Conservation (phyloP, 176 grass and related monocot species). For the Lolium multiflorum region DNA sequence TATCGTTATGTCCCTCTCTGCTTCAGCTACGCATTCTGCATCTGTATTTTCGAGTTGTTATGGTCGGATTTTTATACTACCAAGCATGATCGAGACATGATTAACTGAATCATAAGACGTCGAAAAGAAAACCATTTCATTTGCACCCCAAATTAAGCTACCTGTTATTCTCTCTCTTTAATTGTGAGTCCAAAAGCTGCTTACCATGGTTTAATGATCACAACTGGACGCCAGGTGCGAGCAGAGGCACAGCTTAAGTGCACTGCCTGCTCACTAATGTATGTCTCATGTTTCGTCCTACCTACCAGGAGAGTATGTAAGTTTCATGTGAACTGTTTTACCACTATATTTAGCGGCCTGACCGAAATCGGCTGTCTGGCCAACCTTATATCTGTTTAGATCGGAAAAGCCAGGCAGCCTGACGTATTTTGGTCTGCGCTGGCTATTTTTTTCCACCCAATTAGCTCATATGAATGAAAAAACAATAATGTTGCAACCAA, state of each 20-base stretch:
- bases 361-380: too few relatives aligned
- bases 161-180: too few relatives aligned
- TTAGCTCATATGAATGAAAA: too few relatives aligned
- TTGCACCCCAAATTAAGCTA: background rate
- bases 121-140: background rate
- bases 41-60: background rate
- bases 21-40: background rate
- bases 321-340: background rate
- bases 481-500: too few relatives aligned
- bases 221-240: background rate
- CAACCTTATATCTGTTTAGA: too few relatives aligned
- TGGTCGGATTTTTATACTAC: background rate
- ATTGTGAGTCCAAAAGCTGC: background rate
- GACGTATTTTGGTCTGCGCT: too few relatives aligned
- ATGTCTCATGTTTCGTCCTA: background rate
- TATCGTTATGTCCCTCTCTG: background rate
- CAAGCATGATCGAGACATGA: background rate
- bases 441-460: too few relatives aligned
- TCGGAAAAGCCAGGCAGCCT: too few relatives aligned
- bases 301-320: background rate
- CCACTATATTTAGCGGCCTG: background rate
- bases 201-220: background rate
- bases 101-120: slow-evolving; percentile 24
- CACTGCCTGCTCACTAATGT: background rate
- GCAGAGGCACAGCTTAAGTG: background rate